These are phyloP conservation scores for Heritiera fomes DNA, from an alignment of 345 rosid species.

Conservation along the genomic window DNA sequence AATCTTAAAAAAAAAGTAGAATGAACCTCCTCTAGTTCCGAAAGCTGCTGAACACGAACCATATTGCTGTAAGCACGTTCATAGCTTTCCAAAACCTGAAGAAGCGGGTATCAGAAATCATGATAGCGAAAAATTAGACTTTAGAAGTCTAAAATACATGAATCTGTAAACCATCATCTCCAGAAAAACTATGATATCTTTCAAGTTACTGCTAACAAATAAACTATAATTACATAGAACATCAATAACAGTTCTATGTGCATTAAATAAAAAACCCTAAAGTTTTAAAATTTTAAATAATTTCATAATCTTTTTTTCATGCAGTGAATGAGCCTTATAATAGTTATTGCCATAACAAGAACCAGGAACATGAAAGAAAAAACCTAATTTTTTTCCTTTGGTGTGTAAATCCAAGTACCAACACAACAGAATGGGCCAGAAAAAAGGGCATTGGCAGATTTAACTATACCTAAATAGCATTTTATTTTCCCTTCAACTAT, in stretches of 20 bases:
- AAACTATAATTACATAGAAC: not conserved
- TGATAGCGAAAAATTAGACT: conserved; percentile 11
- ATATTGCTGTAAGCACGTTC: conserved; percentile 96
- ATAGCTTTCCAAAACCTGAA: conserved; percentile 95
- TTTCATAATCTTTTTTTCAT: not conserved
- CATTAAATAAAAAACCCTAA: not conserved
- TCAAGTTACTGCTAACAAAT: not conserved
- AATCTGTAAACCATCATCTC: not conserved
- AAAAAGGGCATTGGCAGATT: not conserved
- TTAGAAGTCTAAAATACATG: not conserved
- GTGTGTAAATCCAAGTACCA: not conserved
- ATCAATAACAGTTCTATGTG: not conserved
- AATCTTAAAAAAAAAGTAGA: conserved; percentile 10
- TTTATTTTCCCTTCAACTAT: conserved; percentile 1
- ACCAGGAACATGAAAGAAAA: not conserved
- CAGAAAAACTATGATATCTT: not conserved
- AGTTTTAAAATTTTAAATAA: not conserved
- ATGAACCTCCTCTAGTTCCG: conserved; percentile 94
- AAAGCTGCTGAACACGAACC: conserved; percentile 98
- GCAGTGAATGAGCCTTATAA: not conserved
- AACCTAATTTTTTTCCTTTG: not conserved
- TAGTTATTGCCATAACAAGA: not conserved
- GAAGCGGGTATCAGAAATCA: conserved; percentile 14
- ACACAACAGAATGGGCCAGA: not conserved
- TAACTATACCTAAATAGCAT: not conserved